Percentiles rank a stretch among this genome's conserved stretches.
phyloP scores from a whole-genome alignment of 352 stramenopile genomes.

The Globisporangium okanoganense region DNA sequence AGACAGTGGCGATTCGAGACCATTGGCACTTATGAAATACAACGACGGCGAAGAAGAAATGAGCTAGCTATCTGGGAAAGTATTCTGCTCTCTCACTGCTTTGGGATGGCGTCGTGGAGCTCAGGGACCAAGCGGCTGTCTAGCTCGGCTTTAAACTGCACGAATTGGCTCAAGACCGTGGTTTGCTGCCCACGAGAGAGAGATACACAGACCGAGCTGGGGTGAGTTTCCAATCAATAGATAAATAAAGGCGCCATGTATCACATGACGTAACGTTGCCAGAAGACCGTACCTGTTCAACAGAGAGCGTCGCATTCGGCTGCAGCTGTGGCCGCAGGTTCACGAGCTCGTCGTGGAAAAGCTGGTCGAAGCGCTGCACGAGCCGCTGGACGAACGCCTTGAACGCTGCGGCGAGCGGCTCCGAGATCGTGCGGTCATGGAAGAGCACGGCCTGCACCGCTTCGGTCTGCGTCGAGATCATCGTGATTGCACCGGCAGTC shows the following conservation, averaged over 20 bases:
- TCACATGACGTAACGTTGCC: too few relatives aligned
- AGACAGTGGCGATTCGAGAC: neutral
- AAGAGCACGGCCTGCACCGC: conserved; percentile 70
- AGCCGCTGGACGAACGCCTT: conserved; percentile 59
- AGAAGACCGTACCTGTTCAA: conserved; percentile 20
- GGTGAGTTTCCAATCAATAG: neutral
- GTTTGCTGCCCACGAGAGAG: neutral
- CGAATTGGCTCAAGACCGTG: conserved; percentile 17
- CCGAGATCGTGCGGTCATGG: conserved; percentile 57
- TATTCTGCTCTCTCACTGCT: conserved; percentile 10
- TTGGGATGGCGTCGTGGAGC: conserved; percentile 13
- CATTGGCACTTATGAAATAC: neutral
- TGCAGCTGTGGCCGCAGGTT: conserved; percentile 39
- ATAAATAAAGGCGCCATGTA: too few relatives aligned
- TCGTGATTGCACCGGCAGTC: conserved; percentile 49
- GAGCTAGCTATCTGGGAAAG: neutral
- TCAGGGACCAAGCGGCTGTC: conserved; percentile 27
- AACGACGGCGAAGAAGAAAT: neutral
- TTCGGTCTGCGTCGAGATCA: conserved; percentile 66
- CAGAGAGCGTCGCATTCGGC: conserved; percentile 29
- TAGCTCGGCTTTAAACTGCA: conserved; percentile 26
- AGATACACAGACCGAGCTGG: conserved; percentile 1
- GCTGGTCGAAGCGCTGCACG: conserved; percentile 40
- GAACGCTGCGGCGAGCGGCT: conserved; percentile 39
- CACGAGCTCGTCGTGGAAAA: conserved; percentile 39